Conservation (phyloP, 768 basidiomycete genomes). For the Dentipellis sp. region DNA sequence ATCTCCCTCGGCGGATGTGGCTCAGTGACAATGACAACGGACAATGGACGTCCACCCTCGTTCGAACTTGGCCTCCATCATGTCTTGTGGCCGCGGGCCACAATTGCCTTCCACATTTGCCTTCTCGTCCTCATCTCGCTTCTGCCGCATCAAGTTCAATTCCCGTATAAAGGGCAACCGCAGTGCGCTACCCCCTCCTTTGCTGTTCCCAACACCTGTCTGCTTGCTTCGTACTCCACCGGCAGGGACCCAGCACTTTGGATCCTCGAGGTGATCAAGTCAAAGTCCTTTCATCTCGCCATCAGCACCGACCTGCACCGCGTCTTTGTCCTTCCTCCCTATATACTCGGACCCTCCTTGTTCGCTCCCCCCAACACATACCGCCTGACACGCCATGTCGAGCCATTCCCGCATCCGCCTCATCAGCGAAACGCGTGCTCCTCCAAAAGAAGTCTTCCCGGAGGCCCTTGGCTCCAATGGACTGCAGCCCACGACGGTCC, state of each 20-base stretch:
- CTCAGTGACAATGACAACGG: background rate
- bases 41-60: background rate
- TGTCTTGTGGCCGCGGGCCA: background rate
- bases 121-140: background rate
- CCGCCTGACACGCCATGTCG: background rate
- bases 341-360: background rate
- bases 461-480: constrained; percentile 12
- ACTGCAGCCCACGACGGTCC: constrained; percentile 12
- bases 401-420: background rate
- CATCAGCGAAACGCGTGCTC: background rate
- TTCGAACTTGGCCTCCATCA: background rate
- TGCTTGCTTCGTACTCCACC: no score
- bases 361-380: background rate
- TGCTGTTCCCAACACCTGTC: no score
- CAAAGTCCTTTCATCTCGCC: background rate
- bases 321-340: background rate
- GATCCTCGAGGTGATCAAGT: background rate
- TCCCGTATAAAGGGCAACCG: no score
- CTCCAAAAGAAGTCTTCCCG: constrained; percentile 13
- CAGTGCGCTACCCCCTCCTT: no score
- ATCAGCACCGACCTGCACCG: background rate
- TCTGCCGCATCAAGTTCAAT: no score
- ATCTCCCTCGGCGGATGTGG: background rate
- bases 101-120: background rate
- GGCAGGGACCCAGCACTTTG: background rate